Evolutionary conservation across 2,329 filamentous ascomycete genomes (phyloP), one percentile per base, ranked within the genome.

Genomic region (Ceratocystis albifundus): DNA sequence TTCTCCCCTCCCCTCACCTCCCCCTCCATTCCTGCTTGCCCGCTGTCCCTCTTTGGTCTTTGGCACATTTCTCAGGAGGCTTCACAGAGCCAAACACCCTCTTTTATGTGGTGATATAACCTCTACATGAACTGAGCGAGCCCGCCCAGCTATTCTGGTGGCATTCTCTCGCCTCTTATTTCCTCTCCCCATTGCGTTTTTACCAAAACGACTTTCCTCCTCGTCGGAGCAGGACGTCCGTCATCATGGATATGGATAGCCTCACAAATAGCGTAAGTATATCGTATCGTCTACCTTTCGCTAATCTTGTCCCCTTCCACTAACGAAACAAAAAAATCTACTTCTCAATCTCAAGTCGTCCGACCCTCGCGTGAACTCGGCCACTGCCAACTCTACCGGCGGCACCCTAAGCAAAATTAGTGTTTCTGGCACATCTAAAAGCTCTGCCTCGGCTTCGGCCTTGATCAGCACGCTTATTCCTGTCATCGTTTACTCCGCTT

Each of bases 391-490:
- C 70, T 72, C 74, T 1, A 77, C 75, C 3, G 71, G 72, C 69
- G 73, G 75, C 69, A 77, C 77, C 45, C 59, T 78, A 64, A 72
- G 73, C 69, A 74, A 75, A 41, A 57, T 74, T 59, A 72, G 73
- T 17, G 68, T 72, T 17, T 70, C 70, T 30, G 62, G 44, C 44
- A 46, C 36, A 72, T 68, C 72, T 32, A 74, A 73, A n/a, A 74
- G 77, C 70, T 79, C 76, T 7, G 74, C 74, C 3, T 80, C 78
- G 1, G 71, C 77, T 44, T 70, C 72, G 30, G 72, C 76, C 0
- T 73, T 80, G 15, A 74, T 83, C 59, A 76, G 76, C 71, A 85
- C 83, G 41, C 77, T 85, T 20, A 70, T 82, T 6, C 83, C 83
- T 8, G 77, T 84, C 4, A 70, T 81, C 57, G 69, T 80, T 55